phyloP scores from a whole-genome alignment of 805 yeast species.

The Wickerhamomyces canadensis region DNA sequence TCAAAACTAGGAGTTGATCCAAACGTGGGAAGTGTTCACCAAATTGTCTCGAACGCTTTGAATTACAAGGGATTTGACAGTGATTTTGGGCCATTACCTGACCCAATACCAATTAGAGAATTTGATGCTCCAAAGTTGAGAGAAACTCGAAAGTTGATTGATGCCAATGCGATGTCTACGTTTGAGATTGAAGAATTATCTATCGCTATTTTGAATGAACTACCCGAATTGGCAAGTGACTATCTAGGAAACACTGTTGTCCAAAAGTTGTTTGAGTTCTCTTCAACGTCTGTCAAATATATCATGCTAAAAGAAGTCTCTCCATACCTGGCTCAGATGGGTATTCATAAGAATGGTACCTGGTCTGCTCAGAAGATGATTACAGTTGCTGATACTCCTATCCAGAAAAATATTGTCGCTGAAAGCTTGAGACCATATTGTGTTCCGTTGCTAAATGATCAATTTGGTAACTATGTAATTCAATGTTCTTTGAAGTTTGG shows the following conservation, averaged over 20 bases:
- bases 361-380: constrained; percentile 99
- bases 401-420: constrained; percentile 61
- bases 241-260: constrained; percentile 94
- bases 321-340: constrained; percentile 83
- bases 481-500: constrained; percentile 93
- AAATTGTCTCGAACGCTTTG: constrained; percentile 40
- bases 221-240: constrained; percentile 88
- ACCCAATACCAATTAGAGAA: constrained; percentile 57
- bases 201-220: constrained; percentile 76
- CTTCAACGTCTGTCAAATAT: constrained; percentile 67
- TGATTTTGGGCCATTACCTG: constrained; percentile 73
- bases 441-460: constrained; percentile 84
- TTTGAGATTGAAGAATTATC: constrained; percentile 77
- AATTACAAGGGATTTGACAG: constrained; percentile 42
- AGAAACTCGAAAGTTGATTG: constrained; percentile 75
- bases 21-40: constrained; percentile 29
- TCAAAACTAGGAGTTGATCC: constrained; percentile 28
- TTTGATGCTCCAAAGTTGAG: constrained; percentile 87
- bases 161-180: constrained; percentile 44
- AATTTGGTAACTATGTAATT: constrained; percentile 93
- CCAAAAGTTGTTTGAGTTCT: constrained; percentile 76
- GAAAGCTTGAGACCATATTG: constrained; percentile 73
- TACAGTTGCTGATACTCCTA: constrained; percentile 58
- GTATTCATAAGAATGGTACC: constrained; percentile 96
- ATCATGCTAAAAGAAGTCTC: constrained; percentile 74